These are phyloP conservation scores for Chenopodium suecicum DNA, from an alignment of 148 eudicot genomes.

Conservation along the genomic window DNA sequence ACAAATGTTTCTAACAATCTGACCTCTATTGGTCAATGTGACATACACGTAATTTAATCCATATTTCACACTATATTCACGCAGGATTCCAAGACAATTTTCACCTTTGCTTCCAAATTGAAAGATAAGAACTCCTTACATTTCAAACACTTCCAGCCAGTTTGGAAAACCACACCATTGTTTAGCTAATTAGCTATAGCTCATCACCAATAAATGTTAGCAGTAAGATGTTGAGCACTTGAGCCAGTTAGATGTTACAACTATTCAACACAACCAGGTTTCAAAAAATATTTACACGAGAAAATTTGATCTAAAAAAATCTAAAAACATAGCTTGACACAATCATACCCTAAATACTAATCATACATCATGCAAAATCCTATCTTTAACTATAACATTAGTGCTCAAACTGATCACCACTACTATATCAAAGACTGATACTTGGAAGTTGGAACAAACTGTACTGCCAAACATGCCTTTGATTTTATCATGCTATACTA, in stretches of 20 bases:
- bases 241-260: background rate
- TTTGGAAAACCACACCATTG: background rate
- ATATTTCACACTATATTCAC: background rate
- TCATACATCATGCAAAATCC: background rate
- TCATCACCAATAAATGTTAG: background rate
- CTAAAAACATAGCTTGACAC: background rate
- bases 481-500: background rate
- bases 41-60: background rate
- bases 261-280: background rate
- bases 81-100: background rate
- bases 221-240: background rate
- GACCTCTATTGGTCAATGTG: background rate
- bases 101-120: background rate
- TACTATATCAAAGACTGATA: background rate
- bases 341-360: background rate
- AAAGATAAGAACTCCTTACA: background rate
- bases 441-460: background rate
- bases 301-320: background rate
- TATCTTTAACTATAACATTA: background rate
- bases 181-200: background rate
- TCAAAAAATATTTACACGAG: no score
- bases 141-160: background rate
- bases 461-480: background rate
- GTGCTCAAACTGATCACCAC: background rate
- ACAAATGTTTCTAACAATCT: background rate